Percentiles rank a stretch among this genome's conserved stretches.
These are phyloP conservation scores for Entomortierella beljakovae DNA, from an alignment of 192 early-diverging fungal species.

Conservation along the genomic window DNA sequence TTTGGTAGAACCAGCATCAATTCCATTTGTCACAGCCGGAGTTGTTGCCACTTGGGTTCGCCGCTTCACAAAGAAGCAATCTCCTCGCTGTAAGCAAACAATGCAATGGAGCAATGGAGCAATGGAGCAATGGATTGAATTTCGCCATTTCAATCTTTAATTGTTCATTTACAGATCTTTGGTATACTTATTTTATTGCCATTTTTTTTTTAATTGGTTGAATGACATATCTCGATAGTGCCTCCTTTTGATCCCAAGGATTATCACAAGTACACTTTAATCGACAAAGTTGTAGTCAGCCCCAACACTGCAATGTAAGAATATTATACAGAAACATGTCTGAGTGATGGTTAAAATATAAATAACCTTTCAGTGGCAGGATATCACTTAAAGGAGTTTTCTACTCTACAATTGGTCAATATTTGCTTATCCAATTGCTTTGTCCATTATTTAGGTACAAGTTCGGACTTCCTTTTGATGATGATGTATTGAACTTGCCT, in stretches of 20 bases:
- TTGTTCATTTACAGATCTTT: conserved; percentile 1
- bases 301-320: conserved; percentile 89
- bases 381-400: neutral
- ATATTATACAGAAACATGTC: neutral
- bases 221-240: conserved; percentile 18
- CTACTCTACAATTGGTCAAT: neutral
- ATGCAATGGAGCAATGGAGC: neutral
- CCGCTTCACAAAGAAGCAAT: conserved; percentile 23
- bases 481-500: conserved; percentile 84
- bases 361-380: neutral
- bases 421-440: too few species aligned
- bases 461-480: conserved; percentile 78
- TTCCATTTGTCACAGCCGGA: conserved; percentile 45
- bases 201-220: neutral
- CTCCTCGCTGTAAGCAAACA: conserved; percentile 21
- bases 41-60: conserved; percentile 44
- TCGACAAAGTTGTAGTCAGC: conserved; percentile 80
- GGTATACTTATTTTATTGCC: too few species aligned
- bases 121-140: neutral
- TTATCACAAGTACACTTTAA: conserved; percentile 81
- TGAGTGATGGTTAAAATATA: neutral
- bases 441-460: conserved; percentile 78
- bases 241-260: conserved; percentile 74
- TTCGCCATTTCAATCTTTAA: neutral
- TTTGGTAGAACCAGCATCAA: conserved; percentile 23